Conservation (phyloP, 2,329 filamentous ascomycete species). For the Chalara sp. region DNA sequence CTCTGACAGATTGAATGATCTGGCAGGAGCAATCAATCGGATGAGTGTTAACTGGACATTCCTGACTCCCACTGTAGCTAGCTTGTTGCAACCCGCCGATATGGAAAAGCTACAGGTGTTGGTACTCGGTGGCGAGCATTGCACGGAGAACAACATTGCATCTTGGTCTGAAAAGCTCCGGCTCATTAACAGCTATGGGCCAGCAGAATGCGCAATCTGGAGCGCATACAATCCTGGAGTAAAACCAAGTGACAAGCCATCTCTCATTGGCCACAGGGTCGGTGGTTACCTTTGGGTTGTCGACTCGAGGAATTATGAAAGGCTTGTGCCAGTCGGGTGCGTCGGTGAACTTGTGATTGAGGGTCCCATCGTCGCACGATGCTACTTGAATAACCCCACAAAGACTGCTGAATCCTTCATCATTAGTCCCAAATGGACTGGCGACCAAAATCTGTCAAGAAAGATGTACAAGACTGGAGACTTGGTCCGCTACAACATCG, state of each 20-base stretch:
- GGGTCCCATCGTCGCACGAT: too few relatives aligned
- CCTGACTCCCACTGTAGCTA: slow-evolving; percentile 8
- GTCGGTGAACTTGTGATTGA: not conserved
- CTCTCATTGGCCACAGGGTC: not conserved
- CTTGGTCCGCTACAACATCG: slow-evolving; percentile 44
- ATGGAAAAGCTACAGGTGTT: slow-evolving; percentile 2
- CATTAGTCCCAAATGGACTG: not conserved
- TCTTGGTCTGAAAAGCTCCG: slow-evolving; percentile 29
- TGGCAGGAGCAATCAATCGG: slow-evolving; percentile 1
- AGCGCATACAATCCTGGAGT: too few relatives aligned
- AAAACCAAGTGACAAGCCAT: not conserved
- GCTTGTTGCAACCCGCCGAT: slow-evolving; percentile 9
- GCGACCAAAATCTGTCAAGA: not conserved
- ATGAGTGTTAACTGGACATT: slow-evolving; percentile 2
- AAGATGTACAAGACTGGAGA: slow-evolving; percentile 55
- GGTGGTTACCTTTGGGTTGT: not conserved
- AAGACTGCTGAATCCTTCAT: not conserved
- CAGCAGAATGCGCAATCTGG: slow-evolving; percentile 63
- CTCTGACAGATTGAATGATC: slow-evolving; percentile 3
- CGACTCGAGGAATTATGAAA: not conserved
- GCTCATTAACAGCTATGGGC: slow-evolving; percentile 56
- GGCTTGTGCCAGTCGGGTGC: not conserved
- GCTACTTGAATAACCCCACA: too few relatives aligned
- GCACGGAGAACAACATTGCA: not conserved
- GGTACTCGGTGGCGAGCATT: slow-evolving; percentile 50